Percentiles rank a stretch among this genome's conserved stretches.
Conservation (phyloP, 305 asterid genomes). For the Solanum hybrid region DNA sequence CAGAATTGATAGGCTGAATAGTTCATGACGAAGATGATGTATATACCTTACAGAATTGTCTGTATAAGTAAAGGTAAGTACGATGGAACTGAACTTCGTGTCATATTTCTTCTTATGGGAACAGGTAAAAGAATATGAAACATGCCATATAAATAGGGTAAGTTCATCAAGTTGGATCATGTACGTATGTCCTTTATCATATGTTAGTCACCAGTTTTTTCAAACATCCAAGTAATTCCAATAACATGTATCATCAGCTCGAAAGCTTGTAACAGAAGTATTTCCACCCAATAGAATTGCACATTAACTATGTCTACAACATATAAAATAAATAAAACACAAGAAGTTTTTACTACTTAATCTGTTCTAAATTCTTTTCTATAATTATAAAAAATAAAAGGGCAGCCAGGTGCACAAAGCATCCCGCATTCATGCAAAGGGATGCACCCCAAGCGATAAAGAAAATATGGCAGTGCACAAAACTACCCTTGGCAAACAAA, state of each 20-base stretch:
- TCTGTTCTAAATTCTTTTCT: not conserved
- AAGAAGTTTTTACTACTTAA: not conserved
- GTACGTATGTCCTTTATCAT: not conserved
- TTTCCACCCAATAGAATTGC: not conserved
- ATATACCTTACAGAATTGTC: not conserved
- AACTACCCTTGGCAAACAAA: not conserved
- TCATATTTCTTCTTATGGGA: not conserved
- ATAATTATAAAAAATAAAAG: not conserved
- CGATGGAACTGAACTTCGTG: not conserved
- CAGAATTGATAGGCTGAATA: conserved; percentile 25
- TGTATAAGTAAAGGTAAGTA: not conserved
- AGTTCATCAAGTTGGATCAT: not conserved
- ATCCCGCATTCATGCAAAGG: not conserved
- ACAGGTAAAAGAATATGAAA: not conserved
- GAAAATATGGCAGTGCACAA: not conserved
- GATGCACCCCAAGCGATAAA: not conserved
- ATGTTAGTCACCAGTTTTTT: not conserved
- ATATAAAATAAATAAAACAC: not conserved
- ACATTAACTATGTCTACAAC: not conserved
- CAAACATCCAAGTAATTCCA: not conserved
- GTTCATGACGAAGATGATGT: not conserved
- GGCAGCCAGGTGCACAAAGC: not conserved
- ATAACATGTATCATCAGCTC: not conserved
- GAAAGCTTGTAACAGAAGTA: not conserved
- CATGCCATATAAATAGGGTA: not conserved